phyloP scores from a whole-genome alignment of 225 moss, liverwort and hornwort genomes.

The Bryum argenteum region DNA sequence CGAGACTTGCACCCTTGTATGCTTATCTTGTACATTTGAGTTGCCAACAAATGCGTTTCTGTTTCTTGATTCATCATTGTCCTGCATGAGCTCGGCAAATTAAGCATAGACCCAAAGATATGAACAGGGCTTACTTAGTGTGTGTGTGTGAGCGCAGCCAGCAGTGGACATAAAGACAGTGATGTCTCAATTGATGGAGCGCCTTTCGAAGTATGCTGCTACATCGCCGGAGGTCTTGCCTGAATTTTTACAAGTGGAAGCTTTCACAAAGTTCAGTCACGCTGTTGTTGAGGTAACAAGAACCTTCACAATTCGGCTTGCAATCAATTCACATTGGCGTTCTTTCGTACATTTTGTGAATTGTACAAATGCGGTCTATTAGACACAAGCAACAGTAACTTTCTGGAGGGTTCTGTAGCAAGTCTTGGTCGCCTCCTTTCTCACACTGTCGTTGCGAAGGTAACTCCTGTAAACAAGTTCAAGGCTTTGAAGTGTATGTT shows the following conservation, averaged over 20 bases:
- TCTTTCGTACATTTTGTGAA: not conserved
- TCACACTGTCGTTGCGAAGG: not conserved
- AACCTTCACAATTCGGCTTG: not conserved
- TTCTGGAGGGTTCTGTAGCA: not conserved
- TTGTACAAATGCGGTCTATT: not conserved
- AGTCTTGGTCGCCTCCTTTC: constrained; percentile 3
- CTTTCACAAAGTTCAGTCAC: constrained; percentile 92
- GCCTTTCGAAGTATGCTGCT: constrained; percentile 95
- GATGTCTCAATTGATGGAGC: constrained; percentile 99
- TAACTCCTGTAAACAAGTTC: constrained; percentile 1
- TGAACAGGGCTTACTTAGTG: constrained; percentile 20
- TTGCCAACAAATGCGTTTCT: not conserved
- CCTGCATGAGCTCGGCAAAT: constrained; percentile 1
- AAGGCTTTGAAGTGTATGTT: constrained; percentile 14
- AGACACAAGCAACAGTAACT: constrained; percentile 14
- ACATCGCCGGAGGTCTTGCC: constrained; percentile 93
- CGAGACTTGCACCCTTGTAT: constrained; percentile 1
- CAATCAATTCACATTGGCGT: not conserved
- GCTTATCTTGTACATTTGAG: not conserved
- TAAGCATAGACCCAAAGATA: constrained; percentile 5
- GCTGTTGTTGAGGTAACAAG: constrained; percentile 80
- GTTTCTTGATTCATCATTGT: not conserved
- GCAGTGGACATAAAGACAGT: constrained; percentile 98
- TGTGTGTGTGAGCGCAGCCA: constrained; percentile 58
- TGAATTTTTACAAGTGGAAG: constrained; percentile 95